phyloP scores from a whole-genome alignment of 2,329 filamentous ascomycete genomes.

The Pseudovirgaria hyperparasitica region DNA sequence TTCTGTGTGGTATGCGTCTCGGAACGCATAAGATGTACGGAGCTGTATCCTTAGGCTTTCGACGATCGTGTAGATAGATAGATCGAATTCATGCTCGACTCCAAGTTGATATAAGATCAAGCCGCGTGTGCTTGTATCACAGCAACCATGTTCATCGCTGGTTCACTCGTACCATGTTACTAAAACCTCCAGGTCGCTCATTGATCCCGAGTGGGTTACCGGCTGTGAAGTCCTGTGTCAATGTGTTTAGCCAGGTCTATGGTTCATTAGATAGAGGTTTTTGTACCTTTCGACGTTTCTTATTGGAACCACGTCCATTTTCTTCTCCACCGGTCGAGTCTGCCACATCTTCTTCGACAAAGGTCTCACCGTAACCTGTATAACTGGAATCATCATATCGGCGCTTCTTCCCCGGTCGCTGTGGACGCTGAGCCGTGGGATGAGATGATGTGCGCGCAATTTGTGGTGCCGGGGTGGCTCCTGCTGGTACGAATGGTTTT shows the following conservation, averaged over 20 bases:
- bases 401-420: slow-evolving; percentile 58
- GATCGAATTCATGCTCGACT: too few relatives aligned
- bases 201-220: slow-evolving; percentile 6
- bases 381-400: slow-evolving; percentile 64
- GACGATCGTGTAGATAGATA: too few relatives aligned
- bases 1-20: too few relatives aligned
- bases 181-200: slow-evolving; percentile 5
- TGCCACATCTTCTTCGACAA: slow-evolving; percentile 51
- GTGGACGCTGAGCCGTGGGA: slow-evolving; percentile 45
- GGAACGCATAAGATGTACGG: too few relatives aligned
- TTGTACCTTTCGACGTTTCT: slow-evolving; percentile 21
- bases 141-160: too few relatives aligned
- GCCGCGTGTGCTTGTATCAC: too few relatives aligned
- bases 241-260: slow-evolving; percentile 2
- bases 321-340: slow-evolving; percentile 63
- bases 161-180: too few relatives aligned
- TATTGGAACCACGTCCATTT: slow-evolving; percentile 27
- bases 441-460: too few relatives aligned
- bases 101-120: too few relatives aligned
- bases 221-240: slow-evolving; percentile 5
- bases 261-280: slow-evolving; percentile 2
- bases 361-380: slow-evolving; percentile 63
- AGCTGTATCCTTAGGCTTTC: too few relatives aligned
- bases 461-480: too few relatives aligned
- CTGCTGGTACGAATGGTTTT: slow-evolving; percentile 23